phyloP scores from a whole-genome alignment of 768 basidiomycete genomes.

The Dentipellis sp. region DNA sequence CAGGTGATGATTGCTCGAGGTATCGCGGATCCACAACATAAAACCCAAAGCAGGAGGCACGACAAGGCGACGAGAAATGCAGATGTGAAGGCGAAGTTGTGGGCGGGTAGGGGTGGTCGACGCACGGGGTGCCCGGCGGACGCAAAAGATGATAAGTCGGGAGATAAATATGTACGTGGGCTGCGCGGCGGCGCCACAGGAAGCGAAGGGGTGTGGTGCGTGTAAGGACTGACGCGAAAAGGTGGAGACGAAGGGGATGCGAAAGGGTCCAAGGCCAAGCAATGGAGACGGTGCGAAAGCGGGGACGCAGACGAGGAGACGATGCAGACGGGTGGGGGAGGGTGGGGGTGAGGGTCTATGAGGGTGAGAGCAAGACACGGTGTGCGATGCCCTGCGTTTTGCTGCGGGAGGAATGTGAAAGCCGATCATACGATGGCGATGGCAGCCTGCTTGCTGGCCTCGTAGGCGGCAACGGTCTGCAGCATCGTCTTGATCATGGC shows the following conservation, averaged over 20 bases:
- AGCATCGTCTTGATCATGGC: neutral
- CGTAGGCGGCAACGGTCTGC: neutral
- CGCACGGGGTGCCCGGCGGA: neutral
- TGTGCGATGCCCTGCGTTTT: neutral
- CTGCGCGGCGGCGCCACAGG: neutral
- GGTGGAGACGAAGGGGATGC: neutral
- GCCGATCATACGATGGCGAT: neutral
- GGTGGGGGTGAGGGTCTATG: neutral
- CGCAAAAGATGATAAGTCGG: neutral
- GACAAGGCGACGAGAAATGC: neutral
- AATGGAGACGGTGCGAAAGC: neutral
- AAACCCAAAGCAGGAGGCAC: neutral
- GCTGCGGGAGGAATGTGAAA: neutral
- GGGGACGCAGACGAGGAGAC: neutral
- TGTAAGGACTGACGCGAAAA: neutral
- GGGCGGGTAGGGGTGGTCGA: no score
- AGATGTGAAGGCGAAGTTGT: neutral
- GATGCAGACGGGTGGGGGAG: neutral
- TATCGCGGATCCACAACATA: no score
- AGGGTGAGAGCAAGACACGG: neutral
- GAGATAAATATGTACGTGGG: neutral
- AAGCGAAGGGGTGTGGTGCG: neutral
- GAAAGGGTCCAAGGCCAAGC: neutral
- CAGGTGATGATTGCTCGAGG: no score
- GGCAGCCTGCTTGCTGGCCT: neutral